Evolutionary conservation across 345 rosid species (phyloP), one percentile per base, ranked within the genome.

Genomic region (Cardiospermum halicacabum): DNA sequence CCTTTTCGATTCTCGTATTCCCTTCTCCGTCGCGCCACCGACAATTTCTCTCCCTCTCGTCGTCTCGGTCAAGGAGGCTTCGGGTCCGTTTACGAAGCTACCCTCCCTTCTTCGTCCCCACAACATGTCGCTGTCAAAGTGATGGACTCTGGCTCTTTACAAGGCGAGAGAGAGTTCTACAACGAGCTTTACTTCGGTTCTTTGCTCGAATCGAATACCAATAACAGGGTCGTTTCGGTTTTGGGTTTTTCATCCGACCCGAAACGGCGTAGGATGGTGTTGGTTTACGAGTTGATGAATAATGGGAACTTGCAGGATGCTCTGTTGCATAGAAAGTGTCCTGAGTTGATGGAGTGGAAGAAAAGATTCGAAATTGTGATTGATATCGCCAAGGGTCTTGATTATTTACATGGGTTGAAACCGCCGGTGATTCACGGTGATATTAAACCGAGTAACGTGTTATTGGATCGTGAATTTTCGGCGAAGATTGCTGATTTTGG

Each of bases 121-220:
- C 24, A 72, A n/a, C 62, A 68, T 18, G 76, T 88, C 7, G 98
- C 97, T 56, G 90, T 93, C 58, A 93, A 93, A 73, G 83, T 86
- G 43, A 90, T 93, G 97, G 98, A 93, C 75, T 81, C 85, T 5
- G 93, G 97, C 10, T 90, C 98, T 13, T 82, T 93, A 24, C 98
- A 93, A 49, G 96, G 96, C 2, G 98, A 93, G 77, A 71, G 98
- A 0, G 98, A 93, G 79, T 93, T 93, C 74, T 89, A 90, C 42
- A 93, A 93, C 84, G 98, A 93, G 81, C 76, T 93, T 19, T 77
- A 77, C 67, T 88, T 93, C 66, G 90, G 92, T 49, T 86, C 94
- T 1, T 82, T 78, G 65, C 78, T 93, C 18, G 82, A 80, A 2
- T 84, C 89, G n/a, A n/a, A n/a, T n/a, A n/a, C n/a, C 11, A 24